These are phyloP conservation scores for Pelargonium fulgidum DNA, from an alignment of 441 rosid species.

Conservation along the genomic window DNA sequence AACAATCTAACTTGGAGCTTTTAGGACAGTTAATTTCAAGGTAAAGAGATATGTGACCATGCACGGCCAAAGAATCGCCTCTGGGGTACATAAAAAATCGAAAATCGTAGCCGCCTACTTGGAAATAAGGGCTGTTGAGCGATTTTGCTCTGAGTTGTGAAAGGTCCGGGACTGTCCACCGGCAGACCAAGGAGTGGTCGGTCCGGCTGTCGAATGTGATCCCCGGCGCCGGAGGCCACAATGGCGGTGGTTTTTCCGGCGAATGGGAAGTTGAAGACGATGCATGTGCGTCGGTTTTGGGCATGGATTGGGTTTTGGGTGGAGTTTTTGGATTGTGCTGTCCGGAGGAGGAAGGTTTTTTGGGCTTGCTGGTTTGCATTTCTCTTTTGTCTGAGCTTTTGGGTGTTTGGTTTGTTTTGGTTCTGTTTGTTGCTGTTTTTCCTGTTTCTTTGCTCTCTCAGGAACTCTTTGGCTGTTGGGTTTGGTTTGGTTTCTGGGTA, in stretches of 20 bases:
- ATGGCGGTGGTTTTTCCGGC: not conserved
- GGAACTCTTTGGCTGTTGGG: no score
- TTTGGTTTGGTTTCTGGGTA: no score
- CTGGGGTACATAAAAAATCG: conserved; percentile 86
- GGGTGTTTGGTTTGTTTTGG: no score
- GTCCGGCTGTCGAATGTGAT: conserved; percentile 75
- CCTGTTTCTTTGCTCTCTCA: no score
- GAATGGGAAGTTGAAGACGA: not conserved
- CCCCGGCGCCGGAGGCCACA: conserved; percentile 42
- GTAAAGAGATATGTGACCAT: conserved; percentile 84
- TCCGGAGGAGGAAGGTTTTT: not conserved
- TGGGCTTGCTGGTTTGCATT: not conserved
- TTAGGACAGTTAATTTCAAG: conserved; percentile 97
- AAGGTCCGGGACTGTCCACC: conserved; percentile 82
- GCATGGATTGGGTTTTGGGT: not conserved
- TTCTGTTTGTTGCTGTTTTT: no score
- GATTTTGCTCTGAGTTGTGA: conserved; percentile 79
- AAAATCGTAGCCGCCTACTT: conserved; percentile 97
- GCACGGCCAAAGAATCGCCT: conserved; percentile 92
- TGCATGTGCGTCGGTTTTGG: conserved; percentile 4
- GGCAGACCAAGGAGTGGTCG: conserved; percentile 71
- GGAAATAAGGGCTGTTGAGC: conserved; percentile 92
- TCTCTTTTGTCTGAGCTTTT: no score
- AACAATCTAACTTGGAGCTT: conserved; percentile 92
- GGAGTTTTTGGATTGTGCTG: not conserved